Evolutionary conservation across 2,329 filamentous ascomycete genomes (phyloP), one percentile per base, ranked within the genome.

Genomic region (Hypoxylon sp.): DNA sequence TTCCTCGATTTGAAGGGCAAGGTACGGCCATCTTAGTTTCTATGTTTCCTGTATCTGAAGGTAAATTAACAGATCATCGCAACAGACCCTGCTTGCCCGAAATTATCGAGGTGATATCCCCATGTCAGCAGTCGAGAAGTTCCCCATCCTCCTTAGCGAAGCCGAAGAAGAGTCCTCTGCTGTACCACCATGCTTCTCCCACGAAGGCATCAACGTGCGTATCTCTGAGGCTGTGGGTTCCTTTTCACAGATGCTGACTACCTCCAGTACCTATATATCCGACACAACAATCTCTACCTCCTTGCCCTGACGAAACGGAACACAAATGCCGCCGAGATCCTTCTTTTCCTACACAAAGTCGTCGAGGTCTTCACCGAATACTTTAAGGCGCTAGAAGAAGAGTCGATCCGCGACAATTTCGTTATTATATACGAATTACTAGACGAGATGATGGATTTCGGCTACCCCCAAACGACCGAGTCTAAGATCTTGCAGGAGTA

Each of bases 371-470:
- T 99, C 80, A 99, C 96, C 66, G 96, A 99, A 82, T 99, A 99
- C 85, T 99, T 99, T 87, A 99, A 99, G 82, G 95, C 97, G 71
- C 87, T 99, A 67, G 96, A 99, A 82, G 96, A 99, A 81, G 96
- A 99, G 82, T 97, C 93, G 75, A 99, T 99, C 80, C 90, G 96
- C 75, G 96, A 99, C 85, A 99, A 99, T 85, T 99, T 99, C 79
- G 96, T 99, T 80, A 91, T 99, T 79, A 99, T 99, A 78, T 99
- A 99, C 86, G 96, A 99, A 82, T 84, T 99, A 68, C 88, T 99
- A 70, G 96, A 99, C 79, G 96, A 99, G 85, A 99, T 99, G 96
- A 99, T 99, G 96, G 96, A 99, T 82, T 99, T 99, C 85, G 96
- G 96, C 71, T 98, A 99, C 80, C 96, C 96, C 5, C 96, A 99